Evolutionary conservation across 208 protist genomes (phyloP), one percentile per base, ranked within the genome.

Genomic region (Crithidia fasciculata): DNA sequence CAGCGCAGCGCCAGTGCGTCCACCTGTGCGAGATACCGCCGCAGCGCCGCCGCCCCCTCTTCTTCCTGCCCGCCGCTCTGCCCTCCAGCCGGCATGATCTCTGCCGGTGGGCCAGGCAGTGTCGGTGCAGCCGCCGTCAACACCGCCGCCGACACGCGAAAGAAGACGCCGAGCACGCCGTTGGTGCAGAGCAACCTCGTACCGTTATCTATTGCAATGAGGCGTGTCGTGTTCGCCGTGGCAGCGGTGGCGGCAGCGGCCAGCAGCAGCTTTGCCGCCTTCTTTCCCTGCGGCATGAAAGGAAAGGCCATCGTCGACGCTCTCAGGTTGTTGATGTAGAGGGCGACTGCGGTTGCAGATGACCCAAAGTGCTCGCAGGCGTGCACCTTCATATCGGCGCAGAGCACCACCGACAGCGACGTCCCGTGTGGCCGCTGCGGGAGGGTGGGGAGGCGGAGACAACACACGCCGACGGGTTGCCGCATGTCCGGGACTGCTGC

Each of bases 21-120:
- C 53, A 93, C 53, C 53, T 44, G n/a, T 9, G 62, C 39, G 2
- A 87, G 40, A 39, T 75, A 88, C 52, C 45, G 58, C 40, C 69
- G 69, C 49, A 84, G 62, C 13, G 69, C 69, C 0, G n/a, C 50
- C 12, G 56, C 55, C 19, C 75, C 75, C 12, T 5, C 57, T 3
- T 5, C 53, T 28, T 28, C 28, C 28, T 28, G 28, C 28, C 69
- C 0, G n/a, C 50, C 7, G 56, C 55, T 36, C 75, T 69, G n/a
- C 5, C 57, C 5, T 5, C 53, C 45, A 49, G 40, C n/a, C 47
- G 37, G 40, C 39, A 37, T n/a, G 13, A 12, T 74, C 50, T 7
- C 50, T 28, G 56, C 69, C 6, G n/a, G 45, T 37, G 40, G 12
- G n/a, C 9, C 37, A 0, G 36, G 6, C 8, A 58, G 28, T 15